Percentiles rank a stretch among this genome's conserved stretches.
Evolutionary conservation across 768 basidiomycete genomes (phyloP).

Genomic region (Lyophyllum shimeji): DNA sequence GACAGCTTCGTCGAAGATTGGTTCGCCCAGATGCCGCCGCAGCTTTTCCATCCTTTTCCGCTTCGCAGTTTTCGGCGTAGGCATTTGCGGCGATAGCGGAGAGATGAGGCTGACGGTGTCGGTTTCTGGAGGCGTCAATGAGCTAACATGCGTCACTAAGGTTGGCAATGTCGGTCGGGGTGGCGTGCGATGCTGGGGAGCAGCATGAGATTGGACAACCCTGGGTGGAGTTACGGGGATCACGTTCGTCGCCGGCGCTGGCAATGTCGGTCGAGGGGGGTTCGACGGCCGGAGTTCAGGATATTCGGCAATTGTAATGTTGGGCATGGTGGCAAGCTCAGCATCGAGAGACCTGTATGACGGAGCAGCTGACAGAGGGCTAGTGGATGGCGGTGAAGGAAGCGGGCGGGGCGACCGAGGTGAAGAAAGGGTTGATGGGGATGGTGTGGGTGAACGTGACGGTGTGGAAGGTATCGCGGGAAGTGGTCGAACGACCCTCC

Average conservation of each 20-base stretch:
- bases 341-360: not conserved
- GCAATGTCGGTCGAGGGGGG: no score
- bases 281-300: no score
- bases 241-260: no score
- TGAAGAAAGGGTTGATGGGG: not conserved
- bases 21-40: conserved; percentile 32
- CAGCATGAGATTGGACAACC: not conserved
- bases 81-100: conserved; percentile 17
- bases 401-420: conserved; percentile 12
- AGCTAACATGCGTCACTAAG: not conserved
- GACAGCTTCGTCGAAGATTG: conserved; percentile 19
- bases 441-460: no score
- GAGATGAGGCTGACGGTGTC: conserved; percentile 7
- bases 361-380: not conserved
- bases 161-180: conserved; percentile 1
- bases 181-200: not conserved
- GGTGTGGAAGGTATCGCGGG: conserved; percentile 19
- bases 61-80: conserved; percentile 27
- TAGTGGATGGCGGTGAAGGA: conserved; percentile 14
- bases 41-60: conserved; percentile 30
- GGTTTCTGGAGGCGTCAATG: not conserved
- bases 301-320: no score
- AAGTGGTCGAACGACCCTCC: conserved; percentile 14
- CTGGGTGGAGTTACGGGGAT: no score
- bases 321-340: not conserved